Percentiles rank a stretch among this genome's conserved stretches.
Conservation (phyloP, 164 flowering plant species). For the Umbellularia californica region DNA sequence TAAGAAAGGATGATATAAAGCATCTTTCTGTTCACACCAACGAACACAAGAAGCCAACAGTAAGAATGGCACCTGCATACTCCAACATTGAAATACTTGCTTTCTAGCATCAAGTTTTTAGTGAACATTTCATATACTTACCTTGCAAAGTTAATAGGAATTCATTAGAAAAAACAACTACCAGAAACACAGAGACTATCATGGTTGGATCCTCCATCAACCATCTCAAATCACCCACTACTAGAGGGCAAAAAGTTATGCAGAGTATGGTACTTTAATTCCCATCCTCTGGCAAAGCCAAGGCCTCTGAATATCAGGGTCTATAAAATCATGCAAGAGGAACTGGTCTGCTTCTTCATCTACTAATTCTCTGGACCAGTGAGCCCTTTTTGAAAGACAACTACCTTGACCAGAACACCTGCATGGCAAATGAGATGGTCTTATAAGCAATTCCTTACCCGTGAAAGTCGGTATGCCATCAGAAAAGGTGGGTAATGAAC, state of each 20-base stretch:
- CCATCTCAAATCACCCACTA: background rate
- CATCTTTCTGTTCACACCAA: too few relatives aligned
- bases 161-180: too few relatives aligned
- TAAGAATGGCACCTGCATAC: too few relatives aligned
- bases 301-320: conserved; percentile 65
- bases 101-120: too few relatives aligned
- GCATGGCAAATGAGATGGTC: conserved; percentile 9
- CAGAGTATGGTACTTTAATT: conserved; percentile 66
- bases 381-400: conserved; percentile 59
- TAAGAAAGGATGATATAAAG: too few relatives aligned
- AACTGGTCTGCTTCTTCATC: conserved; percentile 84
- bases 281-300: conserved; percentile 80
- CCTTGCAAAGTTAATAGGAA: too few relatives aligned
- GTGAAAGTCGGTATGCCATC: background rate
- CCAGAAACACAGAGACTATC: too few relatives aligned
- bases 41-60: too few relatives aligned
- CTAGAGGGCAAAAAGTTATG: conserved; percentile 24
- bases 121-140: too few relatives aligned
- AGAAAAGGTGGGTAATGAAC: background rate
- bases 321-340: conserved; percentile 65
- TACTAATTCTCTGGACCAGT: conserved; percentile 79
- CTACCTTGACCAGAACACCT: conserved; percentile 93
- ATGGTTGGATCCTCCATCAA: too few relatives aligned
- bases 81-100: too few relatives aligned
- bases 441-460: background rate